A percentile compares a stretch with the other conserved stretches of the same genome.
These are phyloP conservation scores for Crithidia expoeki DNA, from an alignment of 208 protist genomes.

Conservation along the genomic window DNA sequence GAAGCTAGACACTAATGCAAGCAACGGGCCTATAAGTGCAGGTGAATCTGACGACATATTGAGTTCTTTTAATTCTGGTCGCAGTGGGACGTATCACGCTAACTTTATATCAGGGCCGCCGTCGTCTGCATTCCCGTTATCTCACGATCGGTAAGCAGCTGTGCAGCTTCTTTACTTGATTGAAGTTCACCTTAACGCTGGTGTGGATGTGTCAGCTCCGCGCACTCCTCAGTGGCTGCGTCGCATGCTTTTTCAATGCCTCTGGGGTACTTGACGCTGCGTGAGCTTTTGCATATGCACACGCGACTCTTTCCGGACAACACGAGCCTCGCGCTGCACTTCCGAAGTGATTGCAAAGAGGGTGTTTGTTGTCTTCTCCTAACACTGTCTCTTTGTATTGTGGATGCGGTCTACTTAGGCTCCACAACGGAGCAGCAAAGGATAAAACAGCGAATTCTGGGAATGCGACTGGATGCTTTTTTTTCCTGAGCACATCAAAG, in stretches of 20 bases:
- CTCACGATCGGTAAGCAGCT: not conserved
- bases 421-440: too few relatives aligned
- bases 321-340: not conserved
- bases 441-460: too few relatives aligned
- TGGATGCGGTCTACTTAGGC: too few relatives aligned
- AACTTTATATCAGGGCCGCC: too few relatives aligned
- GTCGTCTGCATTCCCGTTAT: not conserved
- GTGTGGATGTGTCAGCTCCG: constrained; percentile 9
- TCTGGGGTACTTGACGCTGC: not conserved
- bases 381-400: too few relatives aligned
- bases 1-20: too few relatives aligned
- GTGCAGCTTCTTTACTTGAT: constrained; percentile 20
- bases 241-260: not conserved
- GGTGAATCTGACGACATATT: not conserved
- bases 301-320: not conserved
- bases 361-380: too few relatives aligned
- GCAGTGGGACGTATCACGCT: too few relatives aligned
- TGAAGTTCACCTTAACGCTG: constrained; percentile 22
- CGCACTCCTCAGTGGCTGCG: constrained; percentile 20
- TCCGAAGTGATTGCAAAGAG: not conserved
- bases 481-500: too few relatives aligned
- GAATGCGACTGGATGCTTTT: too few relatives aligned
- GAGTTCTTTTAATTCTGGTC: too few relatives aligned
- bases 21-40: not conserved
- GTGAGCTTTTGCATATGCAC: constrained; percentile 20